Percentiles rank a stretch among this genome's conserved stretches.
These are phyloP conservation scores for Pisolithus microcarpus DNA, from an alignment of 768 basidiomycete genomes.

Conservation along the genomic window DNA sequence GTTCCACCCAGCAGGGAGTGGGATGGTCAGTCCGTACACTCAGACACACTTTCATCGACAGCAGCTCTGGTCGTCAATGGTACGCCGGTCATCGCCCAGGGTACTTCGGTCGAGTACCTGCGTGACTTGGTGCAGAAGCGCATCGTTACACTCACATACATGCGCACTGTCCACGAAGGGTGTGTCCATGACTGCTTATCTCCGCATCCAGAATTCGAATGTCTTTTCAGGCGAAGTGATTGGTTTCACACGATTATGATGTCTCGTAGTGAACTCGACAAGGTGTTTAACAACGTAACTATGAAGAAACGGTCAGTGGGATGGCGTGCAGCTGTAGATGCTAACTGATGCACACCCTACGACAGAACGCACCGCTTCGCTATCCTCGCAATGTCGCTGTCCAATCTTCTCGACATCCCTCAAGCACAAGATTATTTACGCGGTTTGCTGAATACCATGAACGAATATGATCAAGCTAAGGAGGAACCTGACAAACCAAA, in stretches of 20 bases:
- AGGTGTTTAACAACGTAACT: conserved; percentile 60
- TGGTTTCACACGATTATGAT: conserved; percentile 89
- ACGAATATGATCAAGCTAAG: conserved; percentile 73
- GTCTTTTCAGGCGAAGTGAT: conserved; percentile 53
- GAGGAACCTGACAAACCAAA: conserved; percentile 48
- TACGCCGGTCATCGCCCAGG: conserved; percentile 36
- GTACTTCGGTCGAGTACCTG: conserved; percentile 71
- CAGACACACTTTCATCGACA: conserved; percentile 35
- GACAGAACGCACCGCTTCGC: conserved; percentile 75
- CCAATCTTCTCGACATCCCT: conserved; percentile 72
- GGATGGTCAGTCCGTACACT: conserved; percentile 65
- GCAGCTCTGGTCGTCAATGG: conserved; percentile 32
- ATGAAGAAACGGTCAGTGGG: conserved; percentile 70
- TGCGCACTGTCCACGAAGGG: conserved; percentile 84
- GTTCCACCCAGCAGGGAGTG: conserved; percentile 48
- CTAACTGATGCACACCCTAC: conserved; percentile 5
- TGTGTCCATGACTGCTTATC: conserved; percentile 30
- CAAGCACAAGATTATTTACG: conserved; percentile 76
- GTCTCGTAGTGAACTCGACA: conserved; percentile 65
- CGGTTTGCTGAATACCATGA: conserved; percentile 60
- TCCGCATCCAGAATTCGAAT: conserved; percentile 1
- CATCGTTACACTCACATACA: conserved; percentile 77
- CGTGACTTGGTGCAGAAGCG: conserved; percentile 78
- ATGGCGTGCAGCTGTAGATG: not conserved
- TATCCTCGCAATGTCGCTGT: conserved; percentile 80